A percentile compares a stretch with the other conserved stretches of the same genome.
These are phyloP conservation scores for Phialophora verrucosa DNA, from an alignment of 2,329 filamentous ascomycete species.

Conservation along the genomic window DNA sequence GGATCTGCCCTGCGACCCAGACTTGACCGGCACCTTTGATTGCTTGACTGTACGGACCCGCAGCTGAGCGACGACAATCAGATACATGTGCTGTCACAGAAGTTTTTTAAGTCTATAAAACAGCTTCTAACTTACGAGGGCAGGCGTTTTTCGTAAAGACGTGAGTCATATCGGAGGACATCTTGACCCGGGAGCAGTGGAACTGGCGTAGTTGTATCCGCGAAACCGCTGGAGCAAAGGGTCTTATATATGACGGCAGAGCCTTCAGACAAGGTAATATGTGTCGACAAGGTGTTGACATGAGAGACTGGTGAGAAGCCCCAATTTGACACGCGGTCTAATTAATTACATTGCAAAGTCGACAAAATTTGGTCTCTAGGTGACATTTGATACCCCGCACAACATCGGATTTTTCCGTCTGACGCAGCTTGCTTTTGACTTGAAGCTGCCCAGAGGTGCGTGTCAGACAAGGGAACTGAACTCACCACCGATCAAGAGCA, in stretches of 20 bases:
- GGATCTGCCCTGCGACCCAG: constrained; percentile 78
- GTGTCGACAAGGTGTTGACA: constrained; percentile 6
- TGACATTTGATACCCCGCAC: background rate
- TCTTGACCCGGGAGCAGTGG: constrained; percentile 25
- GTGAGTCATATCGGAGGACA: constrained; percentile 41
- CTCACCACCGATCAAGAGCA: background rate
- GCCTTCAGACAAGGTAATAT: background rate
- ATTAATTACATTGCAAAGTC: background rate
- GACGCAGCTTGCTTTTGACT: background rate
- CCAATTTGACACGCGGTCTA: background rate
- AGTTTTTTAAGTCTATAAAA: background rate
- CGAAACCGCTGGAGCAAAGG: background rate
- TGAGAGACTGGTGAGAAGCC: constrained; percentile 4
- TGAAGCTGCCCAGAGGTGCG: background rate
- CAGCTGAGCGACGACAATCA: constrained; percentile 25
- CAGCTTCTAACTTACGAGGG: constrained; percentile 48
- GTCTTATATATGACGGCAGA: background rate
- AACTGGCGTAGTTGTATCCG: constrained; percentile 17
- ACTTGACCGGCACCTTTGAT: constrained; percentile 71
- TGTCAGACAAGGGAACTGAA: background rate
- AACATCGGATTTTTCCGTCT: background rate
- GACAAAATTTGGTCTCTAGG: background rate
- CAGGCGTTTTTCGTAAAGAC: constrained; percentile 52
- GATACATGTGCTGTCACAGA: constrained; percentile 8
- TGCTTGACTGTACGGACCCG: constrained; percentile 57